phyloP scores from a whole-genome alignment of 2,329 filamentous ascomycete species.

The Xylariaceae sp. region DNA sequence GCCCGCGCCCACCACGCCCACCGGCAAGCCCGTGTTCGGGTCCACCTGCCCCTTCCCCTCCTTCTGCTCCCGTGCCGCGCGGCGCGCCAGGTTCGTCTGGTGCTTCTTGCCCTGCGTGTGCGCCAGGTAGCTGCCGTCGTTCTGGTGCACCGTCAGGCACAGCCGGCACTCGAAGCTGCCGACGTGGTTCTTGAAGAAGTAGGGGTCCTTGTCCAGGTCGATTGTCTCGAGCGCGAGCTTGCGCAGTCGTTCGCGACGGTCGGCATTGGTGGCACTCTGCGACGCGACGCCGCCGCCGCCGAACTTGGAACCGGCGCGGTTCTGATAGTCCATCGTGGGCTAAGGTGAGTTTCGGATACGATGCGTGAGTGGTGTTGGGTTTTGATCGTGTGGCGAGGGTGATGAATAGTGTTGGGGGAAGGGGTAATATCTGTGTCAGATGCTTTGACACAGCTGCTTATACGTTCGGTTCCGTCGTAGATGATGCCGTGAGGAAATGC shows the following conservation, averaged over 20 bases:
- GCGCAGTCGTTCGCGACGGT: slow-evolving; percentile 92
- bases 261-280: slow-evolving; percentile 87
- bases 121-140: slow-evolving; percentile 96
- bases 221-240: slow-evolving; percentile 98
- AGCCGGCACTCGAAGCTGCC: slow-evolving; percentile 97
- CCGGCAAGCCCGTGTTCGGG: slow-evolving; percentile 64
- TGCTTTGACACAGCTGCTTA: no score
- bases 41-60: slow-evolving; percentile 72
- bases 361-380: background rate
- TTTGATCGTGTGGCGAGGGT: background rate
- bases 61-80: slow-evolving; percentile 91
- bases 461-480: no score
- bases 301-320: slow-evolving; percentile 95
- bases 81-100: slow-evolving; percentile 94
- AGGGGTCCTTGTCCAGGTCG: slow-evolving; percentile 98
- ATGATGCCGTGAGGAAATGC: no score
- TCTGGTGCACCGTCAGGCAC: slow-evolving; percentile 96
- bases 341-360: no score
- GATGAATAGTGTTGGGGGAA: no score
- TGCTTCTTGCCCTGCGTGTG: slow-evolving; percentile 99
- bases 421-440: no score
- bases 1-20: slow-evolving; percentile 72
- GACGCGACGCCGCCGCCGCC: slow-evolving; percentile 96
- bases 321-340: slow-evolving; percentile 66
- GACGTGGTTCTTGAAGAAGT: slow-evolving; percentile 99